Evolutionary conservation across 305 asterid species (phyloP).

Genomic region (Solanum chacoense): DNA sequence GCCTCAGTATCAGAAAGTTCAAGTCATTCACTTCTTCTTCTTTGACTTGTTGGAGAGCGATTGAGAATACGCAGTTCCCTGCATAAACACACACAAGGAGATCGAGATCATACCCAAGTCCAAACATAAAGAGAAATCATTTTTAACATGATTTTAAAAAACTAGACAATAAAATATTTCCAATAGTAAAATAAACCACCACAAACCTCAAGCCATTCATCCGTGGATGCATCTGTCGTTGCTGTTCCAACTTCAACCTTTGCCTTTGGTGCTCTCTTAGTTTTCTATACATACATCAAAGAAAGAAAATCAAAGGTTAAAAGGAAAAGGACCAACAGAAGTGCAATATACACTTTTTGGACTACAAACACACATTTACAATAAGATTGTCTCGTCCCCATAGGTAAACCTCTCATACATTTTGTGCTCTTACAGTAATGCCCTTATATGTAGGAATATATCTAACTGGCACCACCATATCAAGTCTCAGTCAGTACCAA

Average conservation of each 20-base stretch:
- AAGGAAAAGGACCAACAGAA: not conserved
- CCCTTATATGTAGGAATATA: not conserved
- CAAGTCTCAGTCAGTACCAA: not conserved
- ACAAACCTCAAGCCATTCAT: constrained; percentile 97
- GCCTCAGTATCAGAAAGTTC: constrained; percentile 1
- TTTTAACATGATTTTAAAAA: not conserved
- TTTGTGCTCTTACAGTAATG: not conserved
- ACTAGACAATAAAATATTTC: not conserved
- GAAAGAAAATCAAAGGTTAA: not conserved
- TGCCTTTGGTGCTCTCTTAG: constrained; percentile 72
- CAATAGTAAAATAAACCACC: not conserved
- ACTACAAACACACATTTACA: not conserved
- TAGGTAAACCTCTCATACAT: not conserved
- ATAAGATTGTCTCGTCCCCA: not conserved
- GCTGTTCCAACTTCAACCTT: constrained; percentile 97
- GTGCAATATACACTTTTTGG: not conserved
- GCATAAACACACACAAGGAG: constrained; percentile 4
- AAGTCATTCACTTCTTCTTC: constrained; percentile 66
- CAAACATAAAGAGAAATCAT: not conserved
- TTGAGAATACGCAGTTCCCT: constrained; percentile 85
- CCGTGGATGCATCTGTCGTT: constrained; percentile 71
- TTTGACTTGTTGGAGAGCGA: constrained; percentile 52
- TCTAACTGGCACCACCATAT: not conserved
- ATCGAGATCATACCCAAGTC: not conserved
- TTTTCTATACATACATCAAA: constrained; percentile 35